Percentiles rank a stretch among this genome's conserved stretches.
These are phyloP conservation scores for Capsella bursapastoris DNA, from an alignment of 345 rosid genomes.

Conservation along the genomic window DNA sequence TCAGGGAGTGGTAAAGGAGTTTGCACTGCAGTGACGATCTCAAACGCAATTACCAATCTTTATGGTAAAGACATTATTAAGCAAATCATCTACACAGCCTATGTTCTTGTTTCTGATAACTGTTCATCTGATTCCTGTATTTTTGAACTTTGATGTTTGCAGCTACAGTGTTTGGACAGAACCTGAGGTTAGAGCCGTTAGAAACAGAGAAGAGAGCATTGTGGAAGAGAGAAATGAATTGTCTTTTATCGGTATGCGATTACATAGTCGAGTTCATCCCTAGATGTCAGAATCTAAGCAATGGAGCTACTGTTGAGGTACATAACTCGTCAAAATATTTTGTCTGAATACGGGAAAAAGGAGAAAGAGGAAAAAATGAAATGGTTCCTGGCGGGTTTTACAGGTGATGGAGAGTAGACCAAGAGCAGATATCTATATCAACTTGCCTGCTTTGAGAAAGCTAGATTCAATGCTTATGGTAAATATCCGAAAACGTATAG, in stretches of 20 bases:
- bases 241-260: constrained; percentile 84
- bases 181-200: constrained; percentile 79
- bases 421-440: constrained; percentile 80
- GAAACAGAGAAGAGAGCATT: constrained; percentile 74
- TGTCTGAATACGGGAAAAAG: constrained; percentile 22
- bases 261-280: constrained; percentile 76
- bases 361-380: constrained; percentile 26
- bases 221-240: constrained; percentile 95
- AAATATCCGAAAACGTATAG: not conserved
- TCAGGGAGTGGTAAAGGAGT: constrained; percentile 97
- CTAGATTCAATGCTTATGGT: constrained; percentile 91
- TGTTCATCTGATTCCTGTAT: constrained; percentile 12
- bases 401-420: constrained; percentile 84
- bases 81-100: not conserved
- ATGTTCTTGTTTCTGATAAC: not conserved
- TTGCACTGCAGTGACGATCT: constrained; percentile 85
- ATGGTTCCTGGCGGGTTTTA: not conserved
- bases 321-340: constrained; percentile 22
- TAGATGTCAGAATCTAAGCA: constrained; percentile 56
- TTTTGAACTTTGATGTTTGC: constrained; percentile 29
- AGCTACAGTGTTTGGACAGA: constrained; percentile 96
- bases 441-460: constrained; percentile 90
- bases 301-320: constrained; percentile 77
- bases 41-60: constrained; percentile 91
- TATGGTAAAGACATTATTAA: constrained; percentile 57